Evolutionary conservation across 2,329 filamentous ascomycete genomes (phyloP).

Genomic region (Neocatenulostroma microsporum): DNA sequence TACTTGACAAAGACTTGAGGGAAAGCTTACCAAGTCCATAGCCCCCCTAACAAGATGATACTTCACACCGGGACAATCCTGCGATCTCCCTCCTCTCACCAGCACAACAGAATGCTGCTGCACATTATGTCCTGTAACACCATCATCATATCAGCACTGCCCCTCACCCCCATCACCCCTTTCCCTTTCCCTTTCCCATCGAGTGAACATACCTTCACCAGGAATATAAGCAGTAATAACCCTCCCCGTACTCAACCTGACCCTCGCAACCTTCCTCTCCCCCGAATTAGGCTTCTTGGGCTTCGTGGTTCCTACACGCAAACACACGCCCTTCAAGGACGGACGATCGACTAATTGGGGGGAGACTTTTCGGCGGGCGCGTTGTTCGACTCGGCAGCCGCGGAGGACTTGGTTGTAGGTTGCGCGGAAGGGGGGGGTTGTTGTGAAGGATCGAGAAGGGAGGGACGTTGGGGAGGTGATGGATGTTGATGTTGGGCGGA

Average conservation of each 20-base stretch:
- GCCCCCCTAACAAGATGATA: conserved; percentile 90
- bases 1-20: conserved; percentile 5
- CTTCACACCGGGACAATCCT: conserved; percentile 97
- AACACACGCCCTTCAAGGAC: conserved; percentile 87
- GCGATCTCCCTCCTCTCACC: conserved; percentile 82
- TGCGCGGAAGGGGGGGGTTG: conserved; percentile 32
- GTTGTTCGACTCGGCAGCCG: conserved; percentile 71
- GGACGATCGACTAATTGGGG: conserved; percentile 72
- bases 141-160: background rate
- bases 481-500: conserved; percentile 15
- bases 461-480: conserved; percentile 14
- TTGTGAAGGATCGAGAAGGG: conserved; percentile 32
- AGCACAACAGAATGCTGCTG: conserved; percentile 98
- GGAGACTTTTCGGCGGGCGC: conserved; percentile 76
- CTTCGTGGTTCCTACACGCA: conserved; percentile 87
- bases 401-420: conserved; percentile 47
- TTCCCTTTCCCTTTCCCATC: background rate
- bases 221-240: conserved; percentile 91
- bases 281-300: conserved; percentile 99
- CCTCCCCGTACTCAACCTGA: conserved; percentile 77
- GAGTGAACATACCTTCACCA: conserved; percentile 60
- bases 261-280: conserved; percentile 89
- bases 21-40: conserved; percentile 74
- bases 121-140: conserved; percentile 70
- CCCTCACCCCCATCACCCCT: background rate